Evolutionary conservation across 257 asterid genomes (phyloP), one percentile per base, ranked within the genome.

Genomic region (Linderniella brevidens): DNA sequence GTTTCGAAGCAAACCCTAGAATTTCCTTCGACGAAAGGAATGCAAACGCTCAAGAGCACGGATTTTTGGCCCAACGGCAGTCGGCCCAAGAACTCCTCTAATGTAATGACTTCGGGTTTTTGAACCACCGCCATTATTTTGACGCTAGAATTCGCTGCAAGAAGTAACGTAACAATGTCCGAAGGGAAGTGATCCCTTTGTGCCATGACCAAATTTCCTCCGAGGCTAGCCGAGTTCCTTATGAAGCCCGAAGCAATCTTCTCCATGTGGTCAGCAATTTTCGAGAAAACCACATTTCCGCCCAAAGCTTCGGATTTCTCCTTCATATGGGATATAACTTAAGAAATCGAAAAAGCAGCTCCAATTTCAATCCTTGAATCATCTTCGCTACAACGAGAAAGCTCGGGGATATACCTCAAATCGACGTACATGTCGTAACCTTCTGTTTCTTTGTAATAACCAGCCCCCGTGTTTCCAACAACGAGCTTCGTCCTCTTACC

Each of bases 141-240:
- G 57, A 80, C 75, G 19, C 64, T 66, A 40, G 78, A 54, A 55
- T 56, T 58, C 50, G 60, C 68, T 1, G 79, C 66, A 60, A 80
- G 75, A 60, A 80, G 74, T 52, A 80, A 41, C 5, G 92, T 80
- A 50, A 63, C 76, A 38, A 74, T 69, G 62, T 80, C 92, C 0
- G 92, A 80, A 50, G 92, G 87, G 65, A 80, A 80, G 64, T 53
- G n/a, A 37, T 69, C 71, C 60, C 70, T 71, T 50, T 80, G 87
- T 47, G 86, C 74, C 84, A 77, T 77, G 37, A 80, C 77, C 62
- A 80, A 53, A 64, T 80, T 80, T 20, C 92, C 92, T 14, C 87
- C 92, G 1, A 80, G 50, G 61, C 87, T 80, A 37, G 71, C 87
- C 0, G 77, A 41, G 62, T 80, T 80, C 53, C 92, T 65, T 18